Conservation (phyloP, 768 basidiomycete genomes). For the Suillus paluster region DNA sequence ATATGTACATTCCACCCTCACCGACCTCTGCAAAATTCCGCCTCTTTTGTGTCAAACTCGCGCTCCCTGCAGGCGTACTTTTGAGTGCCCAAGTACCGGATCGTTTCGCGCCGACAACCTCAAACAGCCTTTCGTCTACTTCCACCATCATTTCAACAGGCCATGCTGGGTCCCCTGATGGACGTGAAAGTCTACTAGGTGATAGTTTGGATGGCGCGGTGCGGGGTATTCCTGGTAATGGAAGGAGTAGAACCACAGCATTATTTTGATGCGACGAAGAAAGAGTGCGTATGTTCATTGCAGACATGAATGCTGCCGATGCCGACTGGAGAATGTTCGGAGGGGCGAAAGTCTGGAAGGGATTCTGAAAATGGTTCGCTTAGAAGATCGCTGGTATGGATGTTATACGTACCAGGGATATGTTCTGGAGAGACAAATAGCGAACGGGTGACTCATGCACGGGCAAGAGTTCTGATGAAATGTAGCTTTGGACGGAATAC, state of each 20-base stretch:
- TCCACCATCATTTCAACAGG: slow-evolving; percentile 34
- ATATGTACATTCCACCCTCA: slow-evolving; percentile 60
- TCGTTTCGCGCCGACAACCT: slow-evolving; percentile 34
- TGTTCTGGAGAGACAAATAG: slow-evolving; percentile 45
- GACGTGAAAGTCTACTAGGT: slow-evolving; percentile 26
- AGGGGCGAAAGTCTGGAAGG: slow-evolving; percentile 47
- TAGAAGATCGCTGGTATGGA: slow-evolving; percentile 3
- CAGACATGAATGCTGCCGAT: slow-evolving; percentile 54
- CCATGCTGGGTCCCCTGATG: slow-evolving; percentile 42
- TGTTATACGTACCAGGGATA: slow-evolving; percentile 9
- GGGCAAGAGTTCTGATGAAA: slow-evolving; percentile 38
- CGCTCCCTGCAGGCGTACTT: slow-evolving; percentile 18
- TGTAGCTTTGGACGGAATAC: slow-evolving; percentile 55
- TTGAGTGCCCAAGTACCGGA: slow-evolving; percentile 13
- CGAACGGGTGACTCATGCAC: slow-evolving; percentile 54
- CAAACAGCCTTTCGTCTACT: slow-evolving; percentile 43
- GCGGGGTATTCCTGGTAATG: slow-evolving; percentile 47
- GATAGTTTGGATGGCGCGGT: slow-evolving; percentile 46
- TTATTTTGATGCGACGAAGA: neutral
- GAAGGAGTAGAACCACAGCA: slow-evolving; percentile 46
- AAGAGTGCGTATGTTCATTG: slow-evolving; percentile 19
- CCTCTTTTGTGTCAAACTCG: slow-evolving; percentile 14
- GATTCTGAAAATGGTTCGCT: slow-evolving; percentile 30
- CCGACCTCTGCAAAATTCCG: slow-evolving; percentile 37
- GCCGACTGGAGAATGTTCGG: slow-evolving; percentile 63